Evolutionary conservation across 2,329 filamentous ascomycete genomes (phyloP).

Genomic region (Neonectria magnoliae): DNA sequence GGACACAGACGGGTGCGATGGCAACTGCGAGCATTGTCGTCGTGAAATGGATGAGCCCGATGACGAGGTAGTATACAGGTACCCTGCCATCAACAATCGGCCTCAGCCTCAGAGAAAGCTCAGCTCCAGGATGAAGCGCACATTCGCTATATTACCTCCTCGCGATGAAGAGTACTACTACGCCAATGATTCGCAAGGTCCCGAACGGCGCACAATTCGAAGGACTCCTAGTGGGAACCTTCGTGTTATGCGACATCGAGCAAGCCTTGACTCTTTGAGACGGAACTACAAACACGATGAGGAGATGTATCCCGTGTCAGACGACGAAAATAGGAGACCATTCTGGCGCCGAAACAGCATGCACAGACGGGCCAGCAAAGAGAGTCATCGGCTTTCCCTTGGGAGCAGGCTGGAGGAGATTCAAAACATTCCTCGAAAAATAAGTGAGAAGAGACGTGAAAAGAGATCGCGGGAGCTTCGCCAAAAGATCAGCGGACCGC

Average conservation of each 20-base stretch:
- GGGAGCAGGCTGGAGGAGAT: slow-evolving; percentile 62
- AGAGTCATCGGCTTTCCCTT: slow-evolving; percentile 50
- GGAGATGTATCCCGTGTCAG: slow-evolving; percentile 50
- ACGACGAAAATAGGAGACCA: slow-evolving; percentile 34
- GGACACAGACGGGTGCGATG: slow-evolving; percentile 41
- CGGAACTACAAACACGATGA: slow-evolving; percentile 35
- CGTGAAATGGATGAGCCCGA: slow-evolving; percentile 50
- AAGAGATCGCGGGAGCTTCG: slow-evolving; percentile 68
- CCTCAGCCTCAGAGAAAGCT: slow-evolving; percentile 61
- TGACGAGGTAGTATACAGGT: slow-evolving; percentile 54
- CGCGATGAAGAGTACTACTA: slow-evolving; percentile 50
- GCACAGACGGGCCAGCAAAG: slow-evolving; percentile 38
- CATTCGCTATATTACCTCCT: slow-evolving; percentile 69
- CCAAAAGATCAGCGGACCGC: slow-evolving; percentile 68
- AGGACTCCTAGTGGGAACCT: slow-evolving; percentile 69
- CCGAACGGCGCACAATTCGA: slow-evolving; percentile 67
- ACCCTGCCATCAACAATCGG: slow-evolving; percentile 61
- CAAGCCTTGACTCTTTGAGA: slow-evolving; percentile 57
- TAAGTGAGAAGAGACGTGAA: slow-evolving; percentile 68
- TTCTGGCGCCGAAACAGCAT: slow-evolving; percentile 48
- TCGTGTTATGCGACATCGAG: slow-evolving; percentile 65
- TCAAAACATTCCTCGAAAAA: slow-evolving; percentile 62
- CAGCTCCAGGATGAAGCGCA: slow-evolving; percentile 64
- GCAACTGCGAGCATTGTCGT: slow-evolving; percentile 46
- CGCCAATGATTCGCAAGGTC: slow-evolving; percentile 48